Evolutionary conservation across 148 eudicot species (phyloP), one percentile per base, ranked within the genome.

Genomic region (Rheum nobile): DNA sequence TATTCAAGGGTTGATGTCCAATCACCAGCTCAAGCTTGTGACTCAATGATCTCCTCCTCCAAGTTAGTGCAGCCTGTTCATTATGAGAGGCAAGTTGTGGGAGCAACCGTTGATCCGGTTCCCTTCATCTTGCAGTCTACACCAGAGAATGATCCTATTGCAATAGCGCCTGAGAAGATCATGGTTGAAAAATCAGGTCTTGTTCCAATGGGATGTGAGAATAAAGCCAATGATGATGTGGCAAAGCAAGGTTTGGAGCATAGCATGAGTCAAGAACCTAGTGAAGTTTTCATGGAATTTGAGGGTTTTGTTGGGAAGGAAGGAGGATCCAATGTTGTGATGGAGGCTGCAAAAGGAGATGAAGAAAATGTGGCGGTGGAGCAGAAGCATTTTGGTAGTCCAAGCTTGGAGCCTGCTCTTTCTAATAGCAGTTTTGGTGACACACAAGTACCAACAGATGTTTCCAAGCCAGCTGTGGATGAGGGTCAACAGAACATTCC

Each of bases 1-100:
- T 59, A 74, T 59, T 16, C 76, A 6, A 74, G 76, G 47, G 38
- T 44, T 59, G 65, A 72, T 72, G 19, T 48, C 14, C 34, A 43
- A 12, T 6, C 34, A 24, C 74, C 8, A 6, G 11, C 12, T 41
- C 74, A 72, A 43, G 31, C 24, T 41, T n/a, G 6, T 67, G 71
- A 7, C 17, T 28, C 71, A 8, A 50, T 16, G 21, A 31, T 10
- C 37, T 28, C 71, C 38, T 34, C 71, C 71, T 67, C 71, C 41
- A 67, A 50, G 24, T 1, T n/a, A 0, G 55, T 50, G 55, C 22
- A 50, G 55, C n/a, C n/a, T n/a, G n/a, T n/a, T n/a, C n/a, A n/a
- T n/a, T n/a, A n/a, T n/a, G n/a, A n/a, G n/a, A n/a, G n/a, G n/a
- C n/a, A n/a, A 19, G 8, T 19, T 4, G 29, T 54, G 61, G 0